Conservation (phyloP, 2,329 filamentous ascomycete genomes). For the Epichloe sibirici region DNA sequence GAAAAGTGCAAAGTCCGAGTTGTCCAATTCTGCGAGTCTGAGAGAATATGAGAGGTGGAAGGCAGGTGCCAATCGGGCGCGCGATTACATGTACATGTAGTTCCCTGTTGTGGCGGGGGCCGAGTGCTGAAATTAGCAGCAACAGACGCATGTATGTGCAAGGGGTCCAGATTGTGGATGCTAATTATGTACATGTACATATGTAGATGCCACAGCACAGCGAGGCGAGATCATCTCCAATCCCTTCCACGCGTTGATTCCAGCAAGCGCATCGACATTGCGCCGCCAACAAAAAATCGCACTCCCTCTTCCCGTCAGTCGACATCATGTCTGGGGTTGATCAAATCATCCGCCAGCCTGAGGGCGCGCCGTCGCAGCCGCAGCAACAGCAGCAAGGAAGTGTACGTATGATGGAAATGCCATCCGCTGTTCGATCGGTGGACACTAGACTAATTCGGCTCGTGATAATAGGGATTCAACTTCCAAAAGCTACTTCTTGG, state of each 20-base stretch:
- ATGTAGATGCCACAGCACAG: not conserved
- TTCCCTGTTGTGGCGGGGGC: not conserved
- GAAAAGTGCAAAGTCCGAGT: too few relatives aligned
- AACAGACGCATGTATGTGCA: too few relatives aligned
- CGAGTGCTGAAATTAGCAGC: not conserved
- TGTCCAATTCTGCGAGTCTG: too few relatives aligned
- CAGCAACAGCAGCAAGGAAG: conserved; percentile 12
- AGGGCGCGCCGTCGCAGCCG: conserved; percentile 10
- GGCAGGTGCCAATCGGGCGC: too few relatives aligned
- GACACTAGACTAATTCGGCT: not conserved
- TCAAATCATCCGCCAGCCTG: conserved; percentile 8
- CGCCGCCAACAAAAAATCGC: not conserved
- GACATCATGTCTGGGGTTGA: conserved; percentile 2
- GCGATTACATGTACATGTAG: too few relatives aligned
- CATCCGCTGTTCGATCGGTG: not conserved
- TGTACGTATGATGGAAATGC: conserved; percentile 6
- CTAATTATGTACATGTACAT: too few relatives aligned
- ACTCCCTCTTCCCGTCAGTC: not conserved
- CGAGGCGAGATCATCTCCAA: not conserved
- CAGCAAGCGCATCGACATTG: not conserved
- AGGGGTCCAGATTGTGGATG: too few relatives aligned
- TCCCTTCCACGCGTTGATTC: not conserved
- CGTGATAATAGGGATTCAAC: conserved; percentile 20
- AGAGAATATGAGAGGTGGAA: too few relatives aligned
- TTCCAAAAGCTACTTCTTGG: conserved; percentile 38